These are phyloP conservation scores for Galerina marginata DNA, from an alignment of 768 basidiomycete species.

Conservation along the genomic window DNA sequence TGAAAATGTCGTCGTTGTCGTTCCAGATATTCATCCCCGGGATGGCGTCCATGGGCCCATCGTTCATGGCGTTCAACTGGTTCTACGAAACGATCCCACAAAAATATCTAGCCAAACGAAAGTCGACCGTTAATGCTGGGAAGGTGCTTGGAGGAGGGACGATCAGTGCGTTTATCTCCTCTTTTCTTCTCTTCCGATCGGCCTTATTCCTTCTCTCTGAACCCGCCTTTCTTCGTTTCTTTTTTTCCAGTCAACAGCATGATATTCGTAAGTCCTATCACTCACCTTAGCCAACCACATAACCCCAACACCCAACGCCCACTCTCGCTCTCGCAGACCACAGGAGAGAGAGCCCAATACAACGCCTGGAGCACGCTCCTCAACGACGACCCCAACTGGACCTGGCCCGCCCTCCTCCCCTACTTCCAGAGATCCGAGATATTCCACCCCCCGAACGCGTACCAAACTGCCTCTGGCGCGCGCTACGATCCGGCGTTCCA, in stretches of 20 bases:
- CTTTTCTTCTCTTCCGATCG: no score
- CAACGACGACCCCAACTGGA: conserved; percentile 32
- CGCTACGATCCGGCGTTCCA: conserved; percentile 10
- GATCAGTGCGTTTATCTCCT: conserved; percentile 34
- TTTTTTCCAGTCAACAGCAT: conserved; percentile 47
- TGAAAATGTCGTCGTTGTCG: no score
- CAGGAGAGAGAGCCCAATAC: conserved; percentile 38
- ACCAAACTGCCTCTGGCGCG: conserved; percentile 17
- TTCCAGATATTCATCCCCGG: conserved; percentile 40
- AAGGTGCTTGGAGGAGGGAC: conserved; percentile 67
- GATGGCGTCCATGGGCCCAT: conserved; percentile 30
- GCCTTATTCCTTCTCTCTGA: neutral
- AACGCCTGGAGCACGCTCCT: conserved; percentile 34
- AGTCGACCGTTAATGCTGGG: conserved; percentile 37
- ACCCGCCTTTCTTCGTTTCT: neutral
- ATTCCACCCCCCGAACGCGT: conserved; percentile 52
- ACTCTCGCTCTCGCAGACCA: conserved; percentile 22
- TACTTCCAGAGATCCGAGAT: conserved; percentile 60
- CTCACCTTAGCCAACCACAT: neutral
- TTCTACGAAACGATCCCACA: conserved; percentile 52
- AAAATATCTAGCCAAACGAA: conserved; percentile 41
- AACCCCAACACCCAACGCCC: neutral
- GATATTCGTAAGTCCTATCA: conserved; percentile 32
- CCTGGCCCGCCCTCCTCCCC: conserved; percentile 48
- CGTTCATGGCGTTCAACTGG: conserved; percentile 53